Evolutionary conservation across 495 filamentous ascomycete genomes (phyloP).

Genomic region (Penicillium lividum): DNA sequence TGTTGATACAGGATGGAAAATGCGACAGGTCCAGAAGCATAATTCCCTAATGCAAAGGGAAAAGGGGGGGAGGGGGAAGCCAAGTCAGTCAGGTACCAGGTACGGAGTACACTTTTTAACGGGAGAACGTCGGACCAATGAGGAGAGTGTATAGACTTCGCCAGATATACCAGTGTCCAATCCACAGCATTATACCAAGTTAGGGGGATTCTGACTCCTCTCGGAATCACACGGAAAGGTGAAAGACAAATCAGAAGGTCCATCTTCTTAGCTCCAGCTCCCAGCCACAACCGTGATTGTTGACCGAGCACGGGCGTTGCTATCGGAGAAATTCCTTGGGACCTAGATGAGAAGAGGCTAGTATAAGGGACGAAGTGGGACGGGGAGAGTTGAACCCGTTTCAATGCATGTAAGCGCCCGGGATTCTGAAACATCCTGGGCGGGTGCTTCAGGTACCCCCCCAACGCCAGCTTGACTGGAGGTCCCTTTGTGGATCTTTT

Average conservation of each 20-base stretch:
- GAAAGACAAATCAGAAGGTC: background rate
- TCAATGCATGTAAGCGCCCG: conserved; percentile 37
- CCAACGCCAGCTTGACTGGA: conserved; percentile 37
- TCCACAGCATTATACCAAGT: background rate
- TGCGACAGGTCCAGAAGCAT: background rate
- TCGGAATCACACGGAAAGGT: conserved; percentile 1
- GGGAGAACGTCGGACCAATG: conserved; percentile 12
- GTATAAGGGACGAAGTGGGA: conserved; percentile 8
- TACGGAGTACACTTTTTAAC: conserved; percentile 6
- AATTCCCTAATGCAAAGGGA: conserved; percentile 8
- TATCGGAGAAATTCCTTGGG: conserved; percentile 22
- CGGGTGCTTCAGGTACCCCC: conserved; percentile 35
- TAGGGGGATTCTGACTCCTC: background rate
- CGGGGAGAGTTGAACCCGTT: conserved; percentile 12
- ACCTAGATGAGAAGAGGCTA: background rate
- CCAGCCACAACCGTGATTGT: conserved; percentile 7
- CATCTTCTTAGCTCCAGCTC: background rate
- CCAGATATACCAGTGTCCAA: background rate
- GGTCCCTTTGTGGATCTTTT: conserved; percentile 3
- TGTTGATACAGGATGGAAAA: background rate
- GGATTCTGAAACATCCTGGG: conserved; percentile 35
- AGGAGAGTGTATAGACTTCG: background rate
- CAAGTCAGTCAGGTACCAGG: conserved; percentile 3
- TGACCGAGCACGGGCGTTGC: background rate
- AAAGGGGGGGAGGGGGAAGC: conserved; percentile 3